Evolutionary conservation across 345 rosid species (phyloP).

Genomic region (Moricandia moricandioides): DNA sequence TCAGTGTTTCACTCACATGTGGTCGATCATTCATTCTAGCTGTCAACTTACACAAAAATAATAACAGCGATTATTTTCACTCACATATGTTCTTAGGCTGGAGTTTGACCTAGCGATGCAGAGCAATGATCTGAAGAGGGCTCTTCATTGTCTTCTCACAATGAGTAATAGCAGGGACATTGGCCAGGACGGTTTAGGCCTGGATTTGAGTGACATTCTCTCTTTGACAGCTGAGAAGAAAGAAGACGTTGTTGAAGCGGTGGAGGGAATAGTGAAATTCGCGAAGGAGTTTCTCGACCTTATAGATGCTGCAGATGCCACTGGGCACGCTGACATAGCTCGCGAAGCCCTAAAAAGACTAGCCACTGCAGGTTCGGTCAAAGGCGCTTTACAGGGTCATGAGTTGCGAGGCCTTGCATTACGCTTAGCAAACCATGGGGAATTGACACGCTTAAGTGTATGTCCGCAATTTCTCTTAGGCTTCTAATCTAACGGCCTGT

Average conservation of each 20-base stretch:
- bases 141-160: slow-evolving; percentile 93
- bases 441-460: slow-evolving; percentile 84
- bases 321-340: slow-evolving; percentile 87
- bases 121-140: slow-evolving; percentile 97
- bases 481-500: not conserved
- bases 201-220: slow-evolving; percentile 84
- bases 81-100: slow-evolving; percentile 50
- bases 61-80: slow-evolving; percentile 10
- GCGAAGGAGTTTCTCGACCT: slow-evolving; percentile 94
- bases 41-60: not conserved
- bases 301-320: slow-evolving; percentile 99
- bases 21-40: not conserved
- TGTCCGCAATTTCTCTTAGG: slow-evolving; percentile 28
- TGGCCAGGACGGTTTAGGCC: slow-evolving; percentile 74
- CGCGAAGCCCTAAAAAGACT: slow-evolving; percentile 95
- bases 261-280: slow-evolving; percentile 86
- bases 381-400: slow-evolving; percentile 87
- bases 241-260: slow-evolving; percentile 92
- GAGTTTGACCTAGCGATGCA: slow-evolving; percentile 99
- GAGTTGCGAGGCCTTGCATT: slow-evolving; percentile 91
- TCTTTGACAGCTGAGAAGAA: slow-evolving; percentile 71
- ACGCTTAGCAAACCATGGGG: slow-evolving; percentile 98
- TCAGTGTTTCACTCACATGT: not conserved
- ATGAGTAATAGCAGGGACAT: slow-evolving; percentile 96
- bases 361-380: slow-evolving; percentile 92